Conservation (phyloP, 1,139 yeast species). For the Taphrina betulina region DNA sequence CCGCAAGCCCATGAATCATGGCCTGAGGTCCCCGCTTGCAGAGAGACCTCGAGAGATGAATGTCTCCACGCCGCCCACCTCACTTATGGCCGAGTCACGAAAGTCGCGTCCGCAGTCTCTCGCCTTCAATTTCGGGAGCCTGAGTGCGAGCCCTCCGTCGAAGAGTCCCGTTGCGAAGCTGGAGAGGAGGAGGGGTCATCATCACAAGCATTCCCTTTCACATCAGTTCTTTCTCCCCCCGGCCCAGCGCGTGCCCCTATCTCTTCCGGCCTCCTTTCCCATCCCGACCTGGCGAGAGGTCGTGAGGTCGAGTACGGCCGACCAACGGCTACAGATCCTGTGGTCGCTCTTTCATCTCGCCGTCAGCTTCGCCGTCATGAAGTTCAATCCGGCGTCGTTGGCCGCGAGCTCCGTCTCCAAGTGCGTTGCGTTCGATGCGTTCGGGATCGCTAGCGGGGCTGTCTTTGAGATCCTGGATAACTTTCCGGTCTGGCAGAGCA, state of each 20-base stretch:
- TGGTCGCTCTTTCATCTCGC: conserved; percentile 70
- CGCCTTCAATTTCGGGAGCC: conserved; percentile 18
- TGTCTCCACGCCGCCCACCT: conserved; percentile 12
- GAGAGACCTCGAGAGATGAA: conserved; percentile 6
- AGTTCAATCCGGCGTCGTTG: conserved; percentile 55
- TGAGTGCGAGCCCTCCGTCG: conserved; percentile 20
- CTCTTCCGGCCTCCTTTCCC: conserved; percentile 75
- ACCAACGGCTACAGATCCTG: conserved; percentile 57
- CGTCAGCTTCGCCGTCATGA: conserved; percentile 57
- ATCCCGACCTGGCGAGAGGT: conserved; percentile 72
- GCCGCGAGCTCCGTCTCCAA: conserved; percentile 81
- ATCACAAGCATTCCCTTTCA: conserved; percentile 86
- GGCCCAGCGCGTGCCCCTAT: conserved; percentile 64
- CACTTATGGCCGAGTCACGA: conserved; percentile 1
- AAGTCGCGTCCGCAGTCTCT: conserved; percentile 2
- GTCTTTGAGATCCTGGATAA: conserved; percentile 78
- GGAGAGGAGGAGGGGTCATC: conserved; percentile 25
- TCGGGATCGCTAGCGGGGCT: conserved; percentile 70
- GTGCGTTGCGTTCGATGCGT: conserved; percentile 78
- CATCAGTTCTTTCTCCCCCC: conserved; percentile 96
- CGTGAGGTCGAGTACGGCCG: background rate
- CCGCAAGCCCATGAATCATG: conserved; percentile 17
- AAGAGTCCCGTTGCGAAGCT: conserved; percentile 17
- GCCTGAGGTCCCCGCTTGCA: conserved; percentile 13
- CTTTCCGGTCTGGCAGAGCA: conserved; percentile 85